These are phyloP conservation scores for Coemansia sp. DNA, from an alignment of 192 early-diverging fungal genomes.

Conservation along the genomic window DNA sequence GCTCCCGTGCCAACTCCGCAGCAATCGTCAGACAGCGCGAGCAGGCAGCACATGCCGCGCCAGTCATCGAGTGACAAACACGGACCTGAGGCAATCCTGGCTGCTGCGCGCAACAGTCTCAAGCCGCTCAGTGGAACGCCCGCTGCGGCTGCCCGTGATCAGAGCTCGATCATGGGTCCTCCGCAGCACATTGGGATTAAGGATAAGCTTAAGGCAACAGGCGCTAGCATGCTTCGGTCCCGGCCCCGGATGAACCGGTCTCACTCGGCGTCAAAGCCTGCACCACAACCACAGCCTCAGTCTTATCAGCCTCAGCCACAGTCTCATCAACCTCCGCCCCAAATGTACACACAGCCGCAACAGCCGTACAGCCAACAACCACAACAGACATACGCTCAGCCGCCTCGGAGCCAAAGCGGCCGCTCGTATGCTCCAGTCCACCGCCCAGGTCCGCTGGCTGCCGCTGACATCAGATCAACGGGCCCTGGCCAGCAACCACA, in stretches of 20 bases:
- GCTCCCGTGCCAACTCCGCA: not conserved
- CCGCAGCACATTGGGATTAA: slow-evolving; percentile 30
- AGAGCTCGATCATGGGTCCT: slow-evolving; percentile 1
- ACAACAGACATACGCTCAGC: slow-evolving; percentile 7
- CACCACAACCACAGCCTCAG: not conserved
- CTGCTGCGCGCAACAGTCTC: slow-evolving; percentile 36
- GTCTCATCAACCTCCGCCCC: too few species aligned
- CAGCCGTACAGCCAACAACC: not conserved
- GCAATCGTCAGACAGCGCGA: not conserved
- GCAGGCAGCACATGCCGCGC: slow-evolving; percentile 1
- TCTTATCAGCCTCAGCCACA: not conserved
- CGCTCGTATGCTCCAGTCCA: slow-evolving; percentile 25
- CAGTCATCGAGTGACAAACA: slow-evolving; percentile 5
- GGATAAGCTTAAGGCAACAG: slow-evolving; percentile 44
- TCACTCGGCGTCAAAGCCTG: slow-evolving; percentile 25
- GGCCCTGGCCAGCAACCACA: slow-evolving; percentile 8
- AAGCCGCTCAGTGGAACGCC: slow-evolving; percentile 14
- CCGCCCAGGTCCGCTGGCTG: slow-evolving; percentile 29
- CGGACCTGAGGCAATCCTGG: slow-evolving; percentile 31
- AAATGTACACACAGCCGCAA: not conserved
- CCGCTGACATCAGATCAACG: slow-evolving; percentile 12
- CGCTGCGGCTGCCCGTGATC: not conserved
- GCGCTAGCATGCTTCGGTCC: slow-evolving; percentile 38
- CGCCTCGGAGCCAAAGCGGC: not conserved
- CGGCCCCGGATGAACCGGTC: slow-evolving; percentile 40